A percentile compares a stretch with the other conserved stretches of the same genome.
These are phyloP conservation scores for Arachis monticola DNA, from an alignment of 331 rosid genomes.

Conservation along the genomic window DNA sequence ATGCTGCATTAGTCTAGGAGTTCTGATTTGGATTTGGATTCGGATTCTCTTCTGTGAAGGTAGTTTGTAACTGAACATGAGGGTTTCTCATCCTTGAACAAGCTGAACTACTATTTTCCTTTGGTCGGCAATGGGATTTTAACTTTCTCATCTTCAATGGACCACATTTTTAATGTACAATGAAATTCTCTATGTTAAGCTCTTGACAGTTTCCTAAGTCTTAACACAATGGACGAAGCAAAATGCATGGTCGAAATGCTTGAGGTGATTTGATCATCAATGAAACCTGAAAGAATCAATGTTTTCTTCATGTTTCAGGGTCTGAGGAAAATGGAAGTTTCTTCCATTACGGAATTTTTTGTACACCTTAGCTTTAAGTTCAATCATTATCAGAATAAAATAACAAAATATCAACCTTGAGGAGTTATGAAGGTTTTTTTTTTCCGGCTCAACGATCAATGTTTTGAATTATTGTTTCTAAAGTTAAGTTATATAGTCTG, in stretches of 20 bases:
- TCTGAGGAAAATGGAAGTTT: conserved; percentile 15
- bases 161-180: conserved; percentile 4
- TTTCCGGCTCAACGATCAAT: background rate
- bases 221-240: conserved; percentile 43
- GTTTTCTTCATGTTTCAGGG: conserved; percentile 10
- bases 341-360: background rate
- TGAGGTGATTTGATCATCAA: conserved; percentile 15
- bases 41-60: no score
- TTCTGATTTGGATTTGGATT: no score
- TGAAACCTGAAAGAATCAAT: conserved; percentile 36
- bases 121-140: background rate
- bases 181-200: conserved; percentile 14
- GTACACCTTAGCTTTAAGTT: conserved; percentile 11
- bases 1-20: background rate
- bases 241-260: conserved; percentile 42
- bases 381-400: background rate
- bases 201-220: conserved; percentile 55
- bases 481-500: background rate
- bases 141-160: conserved; percentile 19
- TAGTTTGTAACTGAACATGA: background rate
- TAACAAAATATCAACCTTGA: background rate
- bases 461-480: conserved; percentile 25
- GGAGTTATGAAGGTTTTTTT: conserved; percentile 1
- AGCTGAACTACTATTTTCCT: background rate
- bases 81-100: background rate